phyloP scores from a whole-genome alignment of 805 yeast genomes.

The Tetrapisispora pingtungensis region DNA sequence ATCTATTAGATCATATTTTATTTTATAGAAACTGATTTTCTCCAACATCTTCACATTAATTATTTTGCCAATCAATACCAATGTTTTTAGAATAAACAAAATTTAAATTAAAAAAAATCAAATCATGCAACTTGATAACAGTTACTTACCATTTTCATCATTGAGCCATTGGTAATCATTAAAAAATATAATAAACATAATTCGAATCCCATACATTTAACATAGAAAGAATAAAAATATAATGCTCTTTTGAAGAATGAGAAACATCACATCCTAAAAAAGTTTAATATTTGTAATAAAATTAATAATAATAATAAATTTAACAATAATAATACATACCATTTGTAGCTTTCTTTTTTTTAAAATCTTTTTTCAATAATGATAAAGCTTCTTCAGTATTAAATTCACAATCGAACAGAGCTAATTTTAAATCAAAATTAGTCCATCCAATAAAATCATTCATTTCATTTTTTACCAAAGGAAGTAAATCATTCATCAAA shows the following conservation, averaged over 20 bases:
- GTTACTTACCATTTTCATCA: too few relatives aligned
- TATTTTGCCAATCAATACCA: too few relatives aligned
- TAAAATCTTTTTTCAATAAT: slow-evolving; percentile 28
- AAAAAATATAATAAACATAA: neutral
- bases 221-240: neutral
- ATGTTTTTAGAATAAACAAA: too few relatives aligned
- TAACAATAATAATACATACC: slow-evolving; percentile 37
- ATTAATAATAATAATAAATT: slow-evolving; percentile 9
- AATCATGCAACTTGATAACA: too few relatives aligned
- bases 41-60: neutral
- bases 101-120: too few relatives aligned
- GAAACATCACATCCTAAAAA: slow-evolving; percentile 5
- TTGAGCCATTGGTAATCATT: too few relatives aligned
- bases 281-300: neutral
- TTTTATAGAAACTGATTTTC: neutral
- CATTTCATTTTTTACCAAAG: slow-evolving; percentile 32
- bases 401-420: slow-evolving; percentile 43
- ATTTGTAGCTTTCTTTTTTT: slow-evolving; percentile 28
- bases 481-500: slow-evolving; percentile 38
- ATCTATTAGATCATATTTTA: neutral
- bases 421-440: slow-evolving; percentile 40
- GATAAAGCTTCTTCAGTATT: slow-evolving; percentile 36
- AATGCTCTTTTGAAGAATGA: slow-evolving; percentile 3
- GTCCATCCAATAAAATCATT: slow-evolving; percentile 34
- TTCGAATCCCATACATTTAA: neutral